These are phyloP conservation scores for Dryas octopetala DNA, from an alignment of 306 rosid species.

Conservation along the genomic window DNA sequence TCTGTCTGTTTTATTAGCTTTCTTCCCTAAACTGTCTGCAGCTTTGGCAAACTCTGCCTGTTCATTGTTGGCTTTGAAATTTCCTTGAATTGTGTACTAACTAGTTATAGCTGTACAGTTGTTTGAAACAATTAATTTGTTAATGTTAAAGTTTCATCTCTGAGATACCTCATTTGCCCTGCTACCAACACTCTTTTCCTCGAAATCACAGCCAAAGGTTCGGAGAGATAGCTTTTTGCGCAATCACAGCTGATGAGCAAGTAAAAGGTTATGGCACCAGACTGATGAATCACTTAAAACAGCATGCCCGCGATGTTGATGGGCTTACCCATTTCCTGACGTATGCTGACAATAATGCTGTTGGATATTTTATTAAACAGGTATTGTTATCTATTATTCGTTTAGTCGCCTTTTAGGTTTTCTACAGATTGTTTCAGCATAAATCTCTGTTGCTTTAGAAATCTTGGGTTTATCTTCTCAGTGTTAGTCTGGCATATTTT, in stretches of 20 bases:
- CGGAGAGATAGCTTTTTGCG: conserved; percentile 96
- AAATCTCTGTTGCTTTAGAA: conserved; percentile 16
- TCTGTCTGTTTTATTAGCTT: neutral
- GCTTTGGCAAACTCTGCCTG: neutral
- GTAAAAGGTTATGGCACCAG: conserved; percentile 97
- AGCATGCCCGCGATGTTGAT: conserved; percentile 84
- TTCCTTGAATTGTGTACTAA: too few species aligned
- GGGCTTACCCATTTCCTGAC: conserved; percentile 98
- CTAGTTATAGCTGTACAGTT: too few species aligned
- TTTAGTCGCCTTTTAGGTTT: conserved; percentile 6
- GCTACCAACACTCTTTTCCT: conserved; percentile 22
- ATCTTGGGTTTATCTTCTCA: neutral
- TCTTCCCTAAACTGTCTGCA: neutral
- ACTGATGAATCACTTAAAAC: conserved; percentile 96
- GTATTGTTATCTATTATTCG: conserved; percentile 35
- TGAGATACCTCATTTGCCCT: conserved; percentile 9
- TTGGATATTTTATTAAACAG: conserved; percentile 97
- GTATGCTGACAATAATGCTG: conserved; percentile 98
- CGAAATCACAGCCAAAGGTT: conserved; percentile 69
- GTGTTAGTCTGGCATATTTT: neutral
- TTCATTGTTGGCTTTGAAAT: too few species aligned
- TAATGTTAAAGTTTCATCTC: neutral
- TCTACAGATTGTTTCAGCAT: conserved; percentile 11
- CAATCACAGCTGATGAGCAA: conserved; percentile 95
- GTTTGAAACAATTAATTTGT: too few species aligned